A percentile compares a stretch with the other conserved stretches of the same genome.
Conservation (phyloP, 2,329 filamentous ascomycete species). For the Calonectria montana region DNA sequence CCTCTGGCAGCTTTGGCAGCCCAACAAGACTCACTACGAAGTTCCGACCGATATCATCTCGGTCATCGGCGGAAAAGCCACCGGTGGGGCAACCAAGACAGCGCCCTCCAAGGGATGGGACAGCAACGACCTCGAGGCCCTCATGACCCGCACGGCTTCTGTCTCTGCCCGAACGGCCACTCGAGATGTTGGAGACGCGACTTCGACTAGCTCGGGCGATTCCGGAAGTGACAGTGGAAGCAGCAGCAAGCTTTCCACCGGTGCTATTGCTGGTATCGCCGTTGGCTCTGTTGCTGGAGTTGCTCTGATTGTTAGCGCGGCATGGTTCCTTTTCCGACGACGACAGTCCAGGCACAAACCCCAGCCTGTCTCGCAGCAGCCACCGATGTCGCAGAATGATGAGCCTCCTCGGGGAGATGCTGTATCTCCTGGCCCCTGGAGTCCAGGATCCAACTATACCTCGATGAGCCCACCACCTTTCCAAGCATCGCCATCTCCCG, state of each 20-base stretch:
- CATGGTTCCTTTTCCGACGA: slow-evolving; percentile 47
- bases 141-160: slow-evolving; percentile 63
- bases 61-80: slow-evolving; percentile 60
- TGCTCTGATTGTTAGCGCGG: slow-evolving; percentile 41
- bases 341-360: slow-evolving; percentile 11
- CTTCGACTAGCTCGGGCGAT: background rate
- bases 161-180: slow-evolving; percentile 62
- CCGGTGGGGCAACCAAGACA: slow-evolving; percentile 64
- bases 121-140: slow-evolving; percentile 61
- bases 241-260: slow-evolving; percentile 36
- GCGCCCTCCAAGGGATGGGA: slow-evolving; percentile 61
- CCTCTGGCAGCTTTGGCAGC: slow-evolving; percentile 63
- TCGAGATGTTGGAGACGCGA: slow-evolving; percentile 48
- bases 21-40: slow-evolving; percentile 61
- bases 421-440: slow-evolving; percentile 39
- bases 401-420: slow-evolving; percentile 31
- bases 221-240: background rate
- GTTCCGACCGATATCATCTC: slow-evolving; percentile 63
- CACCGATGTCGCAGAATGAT: slow-evolving; percentile 36
- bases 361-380: slow-evolving; percentile 28
- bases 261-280: slow-evolving; percentile 58
- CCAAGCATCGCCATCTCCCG: slow-evolving; percentile 26
- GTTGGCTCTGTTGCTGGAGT: slow-evolving; percentile 49
- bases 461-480: slow-evolving; percentile 32
- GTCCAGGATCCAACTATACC: slow-evolving; percentile 35